A percentile compares a stretch with the other conserved stretches of the same genome.
Conservation (phyloP, 2,329 filamentous ascomycete species). For the Tolypocladium guangdongense region DNA sequence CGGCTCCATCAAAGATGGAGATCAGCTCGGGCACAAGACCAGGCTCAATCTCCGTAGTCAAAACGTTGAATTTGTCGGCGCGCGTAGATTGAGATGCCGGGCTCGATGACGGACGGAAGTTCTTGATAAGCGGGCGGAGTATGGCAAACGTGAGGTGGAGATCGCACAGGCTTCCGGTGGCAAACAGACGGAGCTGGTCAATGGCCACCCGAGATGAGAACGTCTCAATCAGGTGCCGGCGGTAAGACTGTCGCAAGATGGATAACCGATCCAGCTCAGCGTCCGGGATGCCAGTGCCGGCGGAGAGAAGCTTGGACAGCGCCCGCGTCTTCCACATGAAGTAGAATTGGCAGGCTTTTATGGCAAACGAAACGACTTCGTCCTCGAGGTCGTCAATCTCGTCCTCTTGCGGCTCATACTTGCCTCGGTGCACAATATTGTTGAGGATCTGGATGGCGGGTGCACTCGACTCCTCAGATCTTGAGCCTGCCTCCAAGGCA, state of each 20-base stretch:
- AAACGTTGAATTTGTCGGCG: constrained; percentile 22
- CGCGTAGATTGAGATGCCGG: constrained; percentile 11
- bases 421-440: constrained; percentile 62
- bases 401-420: constrained; percentile 55
- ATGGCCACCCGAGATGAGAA: constrained; percentile 58
- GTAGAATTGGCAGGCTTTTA: constrained; percentile 72
- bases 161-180: constrained; percentile 71
- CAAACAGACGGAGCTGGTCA: constrained; percentile 67
- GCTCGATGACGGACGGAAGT: constrained; percentile 18
- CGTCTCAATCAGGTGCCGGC: constrained; percentile 53
- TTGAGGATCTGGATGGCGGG: constrained; percentile 59
- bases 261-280: constrained; percentile 50
- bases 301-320: constrained; percentile 42
- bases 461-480: constrained; percentile 34
- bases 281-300: constrained; percentile 43
- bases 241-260: constrained; percentile 43
- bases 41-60: constrained; percentile 58
- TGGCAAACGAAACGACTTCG: constrained; percentile 62
- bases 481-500: constrained; percentile 54
- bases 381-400: constrained; percentile 70
- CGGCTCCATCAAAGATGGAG: constrained; percentile 65
- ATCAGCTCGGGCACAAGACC: constrained; percentile 57
- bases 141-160: constrained; percentile 70
- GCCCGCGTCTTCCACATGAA: constrained; percentile 85
- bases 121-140: constrained; percentile 45